These are phyloP conservation scores for Coemansia sp. DNA, from an alignment of 192 early-diverging fungal species.

Conservation along the genomic window DNA sequence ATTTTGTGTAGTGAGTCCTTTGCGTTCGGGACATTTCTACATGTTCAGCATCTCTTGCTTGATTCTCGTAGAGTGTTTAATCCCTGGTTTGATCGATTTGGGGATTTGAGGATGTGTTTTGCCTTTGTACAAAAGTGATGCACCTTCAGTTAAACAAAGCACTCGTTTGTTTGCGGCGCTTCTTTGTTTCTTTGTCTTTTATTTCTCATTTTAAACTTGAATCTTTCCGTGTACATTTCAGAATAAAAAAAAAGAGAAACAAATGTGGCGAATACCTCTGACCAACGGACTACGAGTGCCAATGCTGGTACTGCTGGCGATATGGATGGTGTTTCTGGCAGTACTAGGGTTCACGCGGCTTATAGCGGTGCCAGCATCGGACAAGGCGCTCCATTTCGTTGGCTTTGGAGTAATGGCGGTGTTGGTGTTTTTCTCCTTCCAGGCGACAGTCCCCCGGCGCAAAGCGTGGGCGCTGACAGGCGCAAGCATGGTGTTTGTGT, in stretches of 20 bases:
- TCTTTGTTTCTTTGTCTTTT: neutral
- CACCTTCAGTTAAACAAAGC: too few species aligned
- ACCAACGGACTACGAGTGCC: constrained; percentile 22
- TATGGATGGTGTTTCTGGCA: constrained; percentile 30
- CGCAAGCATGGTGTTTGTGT: constrained; percentile 7
- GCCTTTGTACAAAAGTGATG: too few species aligned
- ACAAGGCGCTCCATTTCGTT: constrained; percentile 47
- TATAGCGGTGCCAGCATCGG: constrained; percentile 18
- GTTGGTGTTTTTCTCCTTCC: constrained; percentile 41
- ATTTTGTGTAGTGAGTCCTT: too few species aligned
- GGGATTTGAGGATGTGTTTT: too few species aligned
- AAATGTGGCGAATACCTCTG: constrained; percentile 28
- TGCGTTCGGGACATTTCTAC: too few species aligned
- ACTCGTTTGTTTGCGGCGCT: too few species aligned
- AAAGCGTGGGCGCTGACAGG: constrained; percentile 25
- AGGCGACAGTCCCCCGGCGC: constrained; percentile 22
- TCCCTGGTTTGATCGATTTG: too few species aligned
- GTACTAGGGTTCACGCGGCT: constrained; percentile 44
- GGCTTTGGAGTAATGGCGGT: constrained; percentile 37
- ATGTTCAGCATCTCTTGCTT: too few species aligned
- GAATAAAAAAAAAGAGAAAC: neutral
- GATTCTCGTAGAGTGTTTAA: too few species aligned
- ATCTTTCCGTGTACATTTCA: neutral
- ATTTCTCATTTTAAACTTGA: neutral
- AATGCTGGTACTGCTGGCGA: constrained; percentile 11